Percentiles rank a stretch among this genome's conserved stretches.
Conservation (phyloP, 164 flowering plant genomes). For the grape (Vitis vinifera) region ASM3070453v1 NC_081823.1:4500501-4501000, state of each 20-base stretch:
- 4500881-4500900: no score
- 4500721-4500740: not conserved
- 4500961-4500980: no score
- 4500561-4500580: no score
- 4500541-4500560: no score
- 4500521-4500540: no score
- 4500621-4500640: not conserved
- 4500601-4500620: not conserved
- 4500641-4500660: not conserved
- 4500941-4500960: no score
- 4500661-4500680: conserved; percentile 3
- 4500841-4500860: not conserved
- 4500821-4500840: conserved; percentile 7
- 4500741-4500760: not conserved
- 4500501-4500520: no score
- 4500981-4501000: no score
- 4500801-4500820: not conserved
- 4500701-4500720: no score
- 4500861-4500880: no score
- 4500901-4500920: no score
- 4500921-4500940: no score
- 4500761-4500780: conserved; percentile 1
- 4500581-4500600: not conserved
- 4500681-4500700: not conserved
- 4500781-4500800: not conserved